phyloP scores from a whole-genome alignment of 805 yeast genomes.

The Saccharomycopsis capsularis region DNA sequence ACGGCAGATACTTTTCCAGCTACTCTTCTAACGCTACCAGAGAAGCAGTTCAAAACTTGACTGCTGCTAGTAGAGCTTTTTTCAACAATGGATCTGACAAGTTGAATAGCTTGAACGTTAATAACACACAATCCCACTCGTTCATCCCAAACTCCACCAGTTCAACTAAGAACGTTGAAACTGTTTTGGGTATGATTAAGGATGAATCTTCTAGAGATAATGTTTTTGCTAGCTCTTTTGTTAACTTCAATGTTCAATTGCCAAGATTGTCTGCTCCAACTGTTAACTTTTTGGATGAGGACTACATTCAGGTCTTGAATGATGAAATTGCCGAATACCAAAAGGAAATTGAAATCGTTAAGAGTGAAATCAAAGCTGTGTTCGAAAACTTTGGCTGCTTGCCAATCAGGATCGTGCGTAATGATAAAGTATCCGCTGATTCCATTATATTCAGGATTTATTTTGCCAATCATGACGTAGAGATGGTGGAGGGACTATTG shows the following conservation, averaged over 20 bases:
- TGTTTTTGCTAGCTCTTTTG: slow-evolving; percentile 39
- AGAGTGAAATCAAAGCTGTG: slow-evolving; percentile 37
- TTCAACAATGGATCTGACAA: slow-evolving; percentile 28
- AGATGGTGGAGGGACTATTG: slow-evolving; percentile 48
- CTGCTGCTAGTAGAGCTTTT: slow-evolving; percentile 39
- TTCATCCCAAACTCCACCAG: slow-evolving; percentile 6
- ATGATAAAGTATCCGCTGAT: neutral
- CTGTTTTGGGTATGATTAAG: slow-evolving; percentile 31
- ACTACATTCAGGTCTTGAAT: slow-evolving; percentile 35
- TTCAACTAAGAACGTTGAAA: slow-evolving; percentile 26
- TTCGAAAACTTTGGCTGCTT: slow-evolving; percentile 56
- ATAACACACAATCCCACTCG: slow-evolving; percentile 6
- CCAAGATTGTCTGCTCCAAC: slow-evolving; percentile 31
- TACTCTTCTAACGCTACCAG: slow-evolving; percentile 36
- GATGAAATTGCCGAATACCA: slow-evolving; percentile 34
- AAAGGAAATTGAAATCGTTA: slow-evolving; percentile 36
- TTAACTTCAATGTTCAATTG: slow-evolving; percentile 44
- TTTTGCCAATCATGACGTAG: slow-evolving; percentile 64
- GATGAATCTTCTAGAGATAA: slow-evolving; percentile 27
- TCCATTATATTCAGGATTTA: slow-evolving; percentile 39
- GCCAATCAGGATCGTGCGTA: slow-evolving; percentile 44
- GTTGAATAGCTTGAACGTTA: slow-evolving; percentile 18
- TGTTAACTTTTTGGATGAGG: slow-evolving; percentile 38
- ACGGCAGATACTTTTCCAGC: slow-evolving; percentile 34
- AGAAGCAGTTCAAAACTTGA: slow-evolving; percentile 54